phyloP scores from a whole-genome alignment of 2,329 filamentous ascomycete genomes.

The Colletotrichum karsti region DNA sequence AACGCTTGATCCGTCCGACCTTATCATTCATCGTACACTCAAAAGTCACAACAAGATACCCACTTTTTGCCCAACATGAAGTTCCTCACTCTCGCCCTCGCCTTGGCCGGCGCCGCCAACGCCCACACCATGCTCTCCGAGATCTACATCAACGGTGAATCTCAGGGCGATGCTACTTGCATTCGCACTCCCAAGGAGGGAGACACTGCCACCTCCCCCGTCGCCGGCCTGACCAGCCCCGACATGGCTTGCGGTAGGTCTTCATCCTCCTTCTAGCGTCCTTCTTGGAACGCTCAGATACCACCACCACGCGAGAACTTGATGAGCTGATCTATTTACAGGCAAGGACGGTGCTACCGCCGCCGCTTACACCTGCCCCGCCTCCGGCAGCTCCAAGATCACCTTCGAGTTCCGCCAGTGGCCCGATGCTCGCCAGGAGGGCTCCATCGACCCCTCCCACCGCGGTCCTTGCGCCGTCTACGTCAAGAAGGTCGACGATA shows the following conservation, averaged over 20 bases:
- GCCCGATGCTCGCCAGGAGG: slow-evolving; percentile 62
- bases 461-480: slow-evolving; percentile 78
- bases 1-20: not conserved
- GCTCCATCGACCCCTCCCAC: slow-evolving; percentile 67
- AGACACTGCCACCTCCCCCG: slow-evolving; percentile 62
- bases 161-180: slow-evolving; percentile 77
- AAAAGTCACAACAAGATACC: slow-evolving; percentile 11
- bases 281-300: slow-evolving; percentile 17
- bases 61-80: slow-evolving; percentile 44
- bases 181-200: slow-evolving; percentile 70
- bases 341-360: slow-evolving; percentile 52
- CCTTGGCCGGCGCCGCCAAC: slow-evolving; percentile 45
- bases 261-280: slow-evolving; percentile 11
- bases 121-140: slow-evolving; percentile 73
- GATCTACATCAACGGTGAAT: slow-evolving; percentile 66
- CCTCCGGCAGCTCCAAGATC: slow-evolving; percentile 61
- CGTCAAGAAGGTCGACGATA: slow-evolving; percentile 72
- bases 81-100: slow-evolving; percentile 39
- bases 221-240: slow-evolving; percentile 63
- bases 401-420: slow-evolving; percentile 74
- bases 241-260: slow-evolving; percentile 77
- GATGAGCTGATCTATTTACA: slow-evolving; percentile 33
- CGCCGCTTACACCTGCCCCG: slow-evolving; percentile 58
- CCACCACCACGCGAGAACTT: not conserved
- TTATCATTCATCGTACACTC: not conserved